Conservation (phyloP, 1,284 basidiomycete genomes). For the Microbotryomycetes sp. region DNA sequence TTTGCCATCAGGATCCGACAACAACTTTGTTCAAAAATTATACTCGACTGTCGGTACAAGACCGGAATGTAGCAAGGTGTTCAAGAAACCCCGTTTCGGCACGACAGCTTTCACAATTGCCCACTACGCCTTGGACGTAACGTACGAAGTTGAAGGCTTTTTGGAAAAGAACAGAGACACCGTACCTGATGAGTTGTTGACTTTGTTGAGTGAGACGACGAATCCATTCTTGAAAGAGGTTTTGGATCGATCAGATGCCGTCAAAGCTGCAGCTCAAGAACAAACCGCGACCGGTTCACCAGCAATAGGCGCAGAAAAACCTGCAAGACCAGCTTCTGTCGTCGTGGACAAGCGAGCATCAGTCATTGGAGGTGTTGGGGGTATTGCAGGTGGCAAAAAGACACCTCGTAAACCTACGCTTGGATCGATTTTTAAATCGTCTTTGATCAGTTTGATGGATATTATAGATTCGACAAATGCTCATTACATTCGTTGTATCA, state of each 20-base stretch:
- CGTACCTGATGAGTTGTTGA: constrained; percentile 95
- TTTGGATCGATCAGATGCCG: constrained; percentile 76
- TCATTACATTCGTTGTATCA: constrained; percentile 99
- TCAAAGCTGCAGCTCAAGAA: constrained; percentile 53
- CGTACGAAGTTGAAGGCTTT: constrained; percentile 97
- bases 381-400: constrained; percentile 47
- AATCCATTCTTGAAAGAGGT: constrained; percentile 94
- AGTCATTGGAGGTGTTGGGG: constrained; percentile 48
- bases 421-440: constrained; percentile 97
- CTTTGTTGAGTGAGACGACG: constrained; percentile 72
- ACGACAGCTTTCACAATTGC: constrained; percentile 96
- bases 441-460: constrained; percentile 89
- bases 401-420: constrained; percentile 85
- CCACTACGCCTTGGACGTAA: constrained; percentile 96
- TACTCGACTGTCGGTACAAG: constrained; percentile 73
- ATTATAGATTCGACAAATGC: constrained; percentile 97
- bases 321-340: constrained; percentile 25
- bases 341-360: constrained; percentile 55
- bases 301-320: constrained; percentile 20
- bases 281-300: constrained; percentile 32
- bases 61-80: constrained; percentile 78
- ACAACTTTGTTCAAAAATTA: constrained; percentile 90
- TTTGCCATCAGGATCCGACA: constrained; percentile 85
- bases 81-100: constrained; percentile 97
- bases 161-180: constrained; percentile 99